Percentiles rank a stretch among this genome's conserved stretches.
Conservation (phyloP, 768 basidiomycete species). For the Hortiboletus flavorubellus region DNA sequence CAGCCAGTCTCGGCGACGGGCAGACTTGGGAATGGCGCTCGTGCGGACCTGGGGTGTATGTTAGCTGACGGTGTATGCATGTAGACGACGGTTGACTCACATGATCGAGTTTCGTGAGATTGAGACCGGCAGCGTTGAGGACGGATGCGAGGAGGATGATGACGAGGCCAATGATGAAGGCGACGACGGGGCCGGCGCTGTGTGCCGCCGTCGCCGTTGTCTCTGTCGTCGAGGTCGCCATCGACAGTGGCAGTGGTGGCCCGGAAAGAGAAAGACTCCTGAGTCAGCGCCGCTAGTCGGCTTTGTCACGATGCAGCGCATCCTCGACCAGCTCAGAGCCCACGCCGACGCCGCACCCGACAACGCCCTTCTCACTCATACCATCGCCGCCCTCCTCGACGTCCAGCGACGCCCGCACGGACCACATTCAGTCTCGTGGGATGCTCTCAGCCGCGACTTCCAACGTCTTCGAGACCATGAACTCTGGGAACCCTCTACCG, state of each 20-base stretch:
- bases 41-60: slow-evolving; percentile 56
- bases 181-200: slow-evolving; percentile 54
- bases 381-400: slow-evolving; percentile 16
- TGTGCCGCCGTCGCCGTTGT: slow-evolving; percentile 26
- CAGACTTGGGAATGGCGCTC: slow-evolving; percentile 69
- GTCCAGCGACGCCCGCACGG: slow-evolving; percentile 23
- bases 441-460: slow-evolving; percentile 19
- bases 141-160: slow-evolving; percentile 83
- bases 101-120: slow-evolving; percentile 93
- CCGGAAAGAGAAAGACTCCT: slow-evolving; percentile 15
- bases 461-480: slow-evolving; percentile 21
- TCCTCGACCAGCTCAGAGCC: slow-evolving; percentile 25
- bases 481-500: slow-evolving; percentile 24
- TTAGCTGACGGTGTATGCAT: too few relatives aligned
- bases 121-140: slow-evolving; percentile 91
- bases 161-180: slow-evolving; percentile 80
- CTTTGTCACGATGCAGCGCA: slow-evolving; percentile 30
- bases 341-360: slow-evolving; percentile 6
- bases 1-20: slow-evolving; percentile 72
- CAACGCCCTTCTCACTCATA: slow-evolving; percentile 20
- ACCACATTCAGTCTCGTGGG: slow-evolving; percentile 23
- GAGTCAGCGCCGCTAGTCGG: slow-evolving; percentile 1
- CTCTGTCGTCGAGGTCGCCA: slow-evolving; percentile 21
- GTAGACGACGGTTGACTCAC: slow-evolving; percentile 37
- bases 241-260: slow-evolving; percentile 6